Conservation (phyloP, 1,284 basidiomycete genomes). For the Apiotrichum gamsii region DNA sequence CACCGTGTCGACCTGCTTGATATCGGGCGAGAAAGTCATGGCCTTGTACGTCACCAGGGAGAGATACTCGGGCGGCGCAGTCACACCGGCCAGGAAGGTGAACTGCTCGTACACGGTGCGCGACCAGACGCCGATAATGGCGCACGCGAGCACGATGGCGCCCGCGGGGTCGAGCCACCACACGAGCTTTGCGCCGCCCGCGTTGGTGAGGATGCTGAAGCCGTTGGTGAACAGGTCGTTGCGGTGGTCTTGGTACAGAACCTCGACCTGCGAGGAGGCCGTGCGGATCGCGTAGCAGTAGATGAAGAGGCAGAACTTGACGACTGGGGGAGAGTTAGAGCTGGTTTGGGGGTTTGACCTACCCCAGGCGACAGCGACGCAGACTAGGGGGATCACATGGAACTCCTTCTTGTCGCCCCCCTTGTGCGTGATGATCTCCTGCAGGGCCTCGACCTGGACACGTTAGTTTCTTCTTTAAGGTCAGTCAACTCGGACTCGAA, state of each 20-base stretch:
- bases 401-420: conserved; percentile 59
- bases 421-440: conserved; percentile 59
- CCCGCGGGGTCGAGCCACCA: conserved; percentile 49
- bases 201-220: conserved; percentile 78
- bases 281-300: conserved; percentile 75
- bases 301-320: conserved; percentile 78
- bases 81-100: conserved; percentile 79
- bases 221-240: conserved; percentile 72
- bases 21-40: conserved; percentile 77
- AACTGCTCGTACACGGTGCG: conserved; percentile 74
- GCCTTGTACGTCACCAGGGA: conserved; percentile 90
- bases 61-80: conserved; percentile 82
- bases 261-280: conserved; percentile 79
- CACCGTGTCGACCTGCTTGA: conserved; percentile 80
- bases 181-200: conserved; percentile 70
- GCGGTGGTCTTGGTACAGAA: conserved; percentile 92
- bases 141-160: conserved; percentile 60
- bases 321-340: conserved; percentile 50
- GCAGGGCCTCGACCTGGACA: conserved; percentile 73
- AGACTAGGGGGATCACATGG: conserved; percentile 72
- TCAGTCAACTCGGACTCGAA: neutral
- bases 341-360: conserved; percentile 2
- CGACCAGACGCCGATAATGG: conserved; percentile 75
- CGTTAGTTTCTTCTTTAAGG: too few species aligned
- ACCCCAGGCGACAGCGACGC: conserved; percentile 77